Evolutionary conservation across 805 yeast genomes (phyloP), one percentile per base, ranked within the genome.

Genomic region (Wickerhamiella australiensis): DNA sequence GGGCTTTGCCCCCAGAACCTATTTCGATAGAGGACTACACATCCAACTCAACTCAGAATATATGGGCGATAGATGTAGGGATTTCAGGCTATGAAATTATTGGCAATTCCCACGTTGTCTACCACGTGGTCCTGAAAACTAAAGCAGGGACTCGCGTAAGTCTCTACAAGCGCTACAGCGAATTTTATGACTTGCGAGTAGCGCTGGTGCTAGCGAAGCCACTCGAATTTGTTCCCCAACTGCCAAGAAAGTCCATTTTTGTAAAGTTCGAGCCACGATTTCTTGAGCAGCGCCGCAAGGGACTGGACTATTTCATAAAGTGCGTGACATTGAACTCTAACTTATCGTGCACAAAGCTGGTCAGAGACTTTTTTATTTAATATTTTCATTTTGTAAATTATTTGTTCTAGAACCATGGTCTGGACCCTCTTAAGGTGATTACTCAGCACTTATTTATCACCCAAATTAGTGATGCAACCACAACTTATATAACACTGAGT

Each of bases 121-220:
- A 73, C 71, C 55, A 63, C 7, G 57, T 74, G 4, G 50, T 55
- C 4, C 63, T 74, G 20, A 66, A 64, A 15, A 70, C 73, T 1
- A 36, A 57, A 5, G 54, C 54, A 4, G 66, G 64, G 1, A 59
- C 67, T 1, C 53, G 55, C 3, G 69, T 82, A 17, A 60, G 65
- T 42, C 57, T 77, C 3, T 74, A 77, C 59, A 77, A 75, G 59
- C 61, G 95, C 35, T 85, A 81, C 62, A 73, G 77, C 31, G 90
- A 84, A 42, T 75, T 85, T 53, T 79, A 65, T 36, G 53, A 51
- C 27, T 68, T 85, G 31, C 68, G 80, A 22, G 57, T 57, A 1
- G 53, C 56, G 3, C 61, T 82, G 18, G 58, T 57, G 12, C 43
- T 38, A 2, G 65, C 61, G 27, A 73, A 67, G 52, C 74, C 76